Evolutionary conservation across 2,329 filamentous ascomycete genomes (phyloP), one percentile per base, ranked within the genome.

Genomic region (Aspergillus bombycis): DNA sequence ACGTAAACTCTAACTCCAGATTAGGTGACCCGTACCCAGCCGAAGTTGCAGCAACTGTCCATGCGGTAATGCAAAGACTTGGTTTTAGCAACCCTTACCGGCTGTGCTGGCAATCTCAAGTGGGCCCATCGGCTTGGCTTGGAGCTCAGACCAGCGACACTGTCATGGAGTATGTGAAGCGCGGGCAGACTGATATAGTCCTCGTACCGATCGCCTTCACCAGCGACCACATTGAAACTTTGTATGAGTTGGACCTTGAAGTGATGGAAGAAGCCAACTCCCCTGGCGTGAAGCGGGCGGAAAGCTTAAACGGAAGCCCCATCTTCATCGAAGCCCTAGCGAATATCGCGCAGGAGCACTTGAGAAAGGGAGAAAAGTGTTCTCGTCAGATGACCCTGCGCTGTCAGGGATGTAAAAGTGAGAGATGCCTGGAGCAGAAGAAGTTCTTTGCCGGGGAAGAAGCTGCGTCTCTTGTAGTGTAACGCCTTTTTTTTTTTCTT

Each of bases 171-270:
- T 96, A 97, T 75, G 89, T 98, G 68, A 88, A 91, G 74, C 93
- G 95, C 79, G 95, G 94, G 0, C 92, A 97, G 74, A 96, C 90
- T 61, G 93, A 99, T 74, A 84, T 99, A 60, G 84, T 97, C 1
- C 84, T 99, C 8, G 93, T 99, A 61, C 95, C 95, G 0, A 96
- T 99, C 68, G 95, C 95, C 7, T 99, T 99, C 77, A 99, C 95
- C 0, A 96, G 92, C n/a, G 95, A 99, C 73, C 95, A 99, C 76
- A 99, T 99, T 70, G 95, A 99, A 81, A 99, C 95, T 0, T 83
- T 99, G 0, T 98, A 90, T 76, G 95, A 99, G 78, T 83, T 99
- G 58, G 95, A 99, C 77, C 85, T 92, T 71, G 95, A 99, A 79
- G 93, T 99, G 45, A 98, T 99, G 73, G 91, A 92, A 62, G 94